Percentiles rank a stretch among this genome's conserved stretches.
phyloP scores from a whole-genome alignment of 1,139 yeast species.

The Blastobotrys malaysiensis region DNA sequence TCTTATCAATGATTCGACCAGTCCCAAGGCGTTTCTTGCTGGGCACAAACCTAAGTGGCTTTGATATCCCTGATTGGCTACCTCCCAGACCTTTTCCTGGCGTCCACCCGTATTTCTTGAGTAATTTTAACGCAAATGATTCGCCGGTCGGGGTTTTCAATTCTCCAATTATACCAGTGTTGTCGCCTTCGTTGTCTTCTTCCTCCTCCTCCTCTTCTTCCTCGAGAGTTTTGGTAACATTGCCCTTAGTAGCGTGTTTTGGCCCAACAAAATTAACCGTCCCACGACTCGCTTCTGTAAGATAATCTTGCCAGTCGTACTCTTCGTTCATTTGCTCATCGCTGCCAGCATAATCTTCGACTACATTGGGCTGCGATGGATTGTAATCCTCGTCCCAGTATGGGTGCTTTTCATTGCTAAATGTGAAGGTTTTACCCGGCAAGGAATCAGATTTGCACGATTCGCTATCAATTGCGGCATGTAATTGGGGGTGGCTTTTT shows the following conservation, averaged over 20 bases:
- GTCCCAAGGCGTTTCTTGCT: constrained; percentile 17
- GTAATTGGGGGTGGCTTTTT: background rate
- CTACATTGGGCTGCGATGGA: constrained; percentile 16
- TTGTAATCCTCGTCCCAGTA: constrained; percentile 20
- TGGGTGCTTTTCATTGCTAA: background rate
- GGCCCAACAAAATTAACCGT: background rate
- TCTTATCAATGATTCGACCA: constrained; percentile 19
- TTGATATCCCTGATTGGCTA: constrained; percentile 20
- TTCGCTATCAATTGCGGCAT: background rate
- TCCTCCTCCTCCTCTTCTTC: constrained; percentile 7
- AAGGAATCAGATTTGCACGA: background rate
- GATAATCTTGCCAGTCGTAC: constrained; percentile 18
- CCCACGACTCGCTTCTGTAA: constrained; percentile 16
- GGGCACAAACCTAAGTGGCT: constrained; percentile 16
- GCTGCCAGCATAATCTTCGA: constrained; percentile 13
- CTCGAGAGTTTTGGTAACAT: background rate
- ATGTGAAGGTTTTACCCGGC: background rate
- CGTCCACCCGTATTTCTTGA: constrained; percentile 25
- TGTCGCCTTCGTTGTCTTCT: constrained; percentile 11
- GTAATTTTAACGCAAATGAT: constrained; percentile 11
- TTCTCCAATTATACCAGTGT: background rate
- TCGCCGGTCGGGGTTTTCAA: background rate
- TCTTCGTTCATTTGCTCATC: constrained; percentile 10
- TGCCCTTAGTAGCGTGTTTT: background rate
- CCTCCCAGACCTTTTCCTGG: constrained; percentile 18